Percentiles rank a stretch among this genome's conserved stretches.
Conservation (phyloP, 805 yeast species). For the Candida mattraensis region DNA sequence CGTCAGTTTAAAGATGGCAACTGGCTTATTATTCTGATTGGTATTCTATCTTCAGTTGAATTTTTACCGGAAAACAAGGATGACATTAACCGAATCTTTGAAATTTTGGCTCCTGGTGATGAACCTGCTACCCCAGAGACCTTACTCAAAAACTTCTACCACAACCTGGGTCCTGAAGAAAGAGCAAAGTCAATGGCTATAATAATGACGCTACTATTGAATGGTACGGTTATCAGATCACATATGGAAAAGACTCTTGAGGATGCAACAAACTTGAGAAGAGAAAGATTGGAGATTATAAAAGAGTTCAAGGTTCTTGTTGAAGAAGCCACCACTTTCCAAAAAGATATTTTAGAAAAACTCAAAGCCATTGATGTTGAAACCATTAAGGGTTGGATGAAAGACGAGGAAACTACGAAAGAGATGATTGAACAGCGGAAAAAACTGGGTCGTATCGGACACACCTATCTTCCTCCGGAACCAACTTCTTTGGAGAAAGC, state of each 20-base stretch:
- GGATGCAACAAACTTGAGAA: constrained; percentile 56
- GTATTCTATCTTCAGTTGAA: constrained; percentile 62
- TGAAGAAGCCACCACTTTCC: constrained; percentile 50
- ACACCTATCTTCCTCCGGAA: constrained; percentile 27
- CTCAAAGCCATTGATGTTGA: constrained; percentile 29
- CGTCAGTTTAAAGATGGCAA: constrained; percentile 79
- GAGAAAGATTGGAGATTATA: constrained; percentile 63
- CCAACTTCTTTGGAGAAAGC: constrained; percentile 37
- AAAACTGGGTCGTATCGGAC: constrained; percentile 29
- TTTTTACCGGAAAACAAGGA: constrained; percentile 54
- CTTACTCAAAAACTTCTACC: constrained; percentile 55
- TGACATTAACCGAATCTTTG: constrained; percentile 50
- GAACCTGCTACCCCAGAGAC: constrained; percentile 48
- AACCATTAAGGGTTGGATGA: constrained; percentile 22
- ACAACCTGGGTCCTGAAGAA: constrained; percentile 48
- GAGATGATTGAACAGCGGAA: constrained; percentile 21
- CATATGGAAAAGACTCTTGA: constrained; percentile 71
- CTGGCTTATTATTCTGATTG: constrained; percentile 79
- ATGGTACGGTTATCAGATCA: constrained; percentile 56
- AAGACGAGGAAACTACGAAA: constrained; percentile 24
- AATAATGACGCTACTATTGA: constrained; percentile 60
- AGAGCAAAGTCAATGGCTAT: constrained; percentile 61
- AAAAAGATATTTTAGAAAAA: constrained; percentile 39
- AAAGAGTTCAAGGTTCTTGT: constrained; percentile 55
- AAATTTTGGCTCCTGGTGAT: constrained; percentile 56